A percentile compares a stretch with the other conserved stretches of the same genome.
These are phyloP conservation scores for Rhododendron kiyosumense DNA, from an alignment of 148 eudicot species.

Conservation along the genomic window DNA sequence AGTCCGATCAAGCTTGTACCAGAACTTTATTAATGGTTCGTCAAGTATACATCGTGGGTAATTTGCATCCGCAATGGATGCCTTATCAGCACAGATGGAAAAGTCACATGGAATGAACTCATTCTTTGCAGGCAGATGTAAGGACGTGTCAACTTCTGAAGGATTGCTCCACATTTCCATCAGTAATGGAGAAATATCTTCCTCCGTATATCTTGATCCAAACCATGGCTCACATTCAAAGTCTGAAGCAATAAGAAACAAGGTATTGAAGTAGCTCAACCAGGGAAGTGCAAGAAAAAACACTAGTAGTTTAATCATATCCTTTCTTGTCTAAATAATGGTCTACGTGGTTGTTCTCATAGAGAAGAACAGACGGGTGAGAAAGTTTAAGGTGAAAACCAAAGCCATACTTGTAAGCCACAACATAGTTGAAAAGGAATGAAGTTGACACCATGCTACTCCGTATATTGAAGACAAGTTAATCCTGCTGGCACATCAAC, in stretches of 20 bases:
- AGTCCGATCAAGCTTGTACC: conserved; percentile 88
- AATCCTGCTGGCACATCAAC: too few species aligned
- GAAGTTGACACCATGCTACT: background rate
- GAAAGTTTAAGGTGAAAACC: background rate
- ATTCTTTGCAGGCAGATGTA: conserved; percentile 83
- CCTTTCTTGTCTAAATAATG: background rate
- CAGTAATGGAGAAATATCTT: conserved; percentile 60
- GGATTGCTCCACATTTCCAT: conserved; percentile 75
- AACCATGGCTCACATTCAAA: conserved; percentile 82
- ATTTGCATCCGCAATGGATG: conserved; percentile 31
- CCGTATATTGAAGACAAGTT: conserved; percentile 3
- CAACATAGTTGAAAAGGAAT: background rate
- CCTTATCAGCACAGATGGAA: conserved; percentile 53
- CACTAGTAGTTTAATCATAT: background rate
- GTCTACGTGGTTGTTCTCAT: background rate
- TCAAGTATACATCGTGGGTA: conserved; percentile 79
- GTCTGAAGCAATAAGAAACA: conserved; percentile 36
- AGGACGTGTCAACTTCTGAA: conserved; percentile 57
- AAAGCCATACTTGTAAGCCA: background rate
- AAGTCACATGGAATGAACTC: conserved; percentile 84
- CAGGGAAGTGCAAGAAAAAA: background rate
- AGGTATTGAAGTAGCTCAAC: conserved; percentile 3
- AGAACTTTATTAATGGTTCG: conserved; percentile 70
- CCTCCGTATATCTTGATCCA: conserved; percentile 71
- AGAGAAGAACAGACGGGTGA: background rate